Percentiles rank a stretch among this genome's conserved stretches.
Evolutionary conservation across 2,329 filamentous ascomycete genomes (phyloP).

Genomic region (Arthroderma sp.): DNA sequence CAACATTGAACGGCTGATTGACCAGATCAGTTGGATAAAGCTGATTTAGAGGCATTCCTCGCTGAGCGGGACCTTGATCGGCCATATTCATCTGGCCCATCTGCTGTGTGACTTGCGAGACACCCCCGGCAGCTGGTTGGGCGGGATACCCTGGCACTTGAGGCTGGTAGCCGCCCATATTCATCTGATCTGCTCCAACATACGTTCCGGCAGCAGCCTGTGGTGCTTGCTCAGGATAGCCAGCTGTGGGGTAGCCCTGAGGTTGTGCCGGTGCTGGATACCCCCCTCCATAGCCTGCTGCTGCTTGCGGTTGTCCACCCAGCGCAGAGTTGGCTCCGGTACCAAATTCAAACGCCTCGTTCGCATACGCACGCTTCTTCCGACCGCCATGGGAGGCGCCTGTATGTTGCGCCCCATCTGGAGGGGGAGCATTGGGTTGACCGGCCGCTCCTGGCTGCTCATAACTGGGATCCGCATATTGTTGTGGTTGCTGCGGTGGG

Average conservation of each 20-base stretch:
- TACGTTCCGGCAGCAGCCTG: constrained; percentile 19
- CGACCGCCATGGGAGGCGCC: constrained; percentile 19
- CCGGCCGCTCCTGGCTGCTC: constrained; percentile 11
- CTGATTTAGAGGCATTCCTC: constrained; percentile 56
- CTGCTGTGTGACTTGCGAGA: constrained; percentile 64
- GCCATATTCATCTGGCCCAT: constrained; percentile 67
- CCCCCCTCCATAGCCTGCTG: constrained; percentile 47
- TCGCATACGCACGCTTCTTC: constrained; percentile 92
- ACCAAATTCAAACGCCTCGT: constrained; percentile 86
- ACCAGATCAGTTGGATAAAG: constrained; percentile 85
- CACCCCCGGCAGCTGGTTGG: constrained; percentile 38
- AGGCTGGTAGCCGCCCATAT: constrained; percentile 51
- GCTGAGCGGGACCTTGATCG: constrained; percentile 37
- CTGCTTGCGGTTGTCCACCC: constrained; percentile 36
- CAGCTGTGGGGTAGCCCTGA: constrained; percentile 28
- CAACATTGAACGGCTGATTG: constrained; percentile 85
- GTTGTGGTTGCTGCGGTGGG: constrained; percentile 29
- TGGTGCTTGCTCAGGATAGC: constrained; percentile 31
- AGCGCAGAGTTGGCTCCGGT: constrained; percentile 66
- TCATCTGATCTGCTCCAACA: constrained; percentile 12
- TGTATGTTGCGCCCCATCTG: constrained; percentile 10
- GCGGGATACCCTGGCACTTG: constrained; percentile 54
- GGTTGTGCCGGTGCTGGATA: constrained; percentile 43
- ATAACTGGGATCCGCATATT: constrained; percentile 18
- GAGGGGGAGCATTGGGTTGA: constrained; percentile 12